phyloP scores from a whole-genome alignment of 2,329 filamentous ascomycete species.

The Paecilomyces variotii region DNA sequence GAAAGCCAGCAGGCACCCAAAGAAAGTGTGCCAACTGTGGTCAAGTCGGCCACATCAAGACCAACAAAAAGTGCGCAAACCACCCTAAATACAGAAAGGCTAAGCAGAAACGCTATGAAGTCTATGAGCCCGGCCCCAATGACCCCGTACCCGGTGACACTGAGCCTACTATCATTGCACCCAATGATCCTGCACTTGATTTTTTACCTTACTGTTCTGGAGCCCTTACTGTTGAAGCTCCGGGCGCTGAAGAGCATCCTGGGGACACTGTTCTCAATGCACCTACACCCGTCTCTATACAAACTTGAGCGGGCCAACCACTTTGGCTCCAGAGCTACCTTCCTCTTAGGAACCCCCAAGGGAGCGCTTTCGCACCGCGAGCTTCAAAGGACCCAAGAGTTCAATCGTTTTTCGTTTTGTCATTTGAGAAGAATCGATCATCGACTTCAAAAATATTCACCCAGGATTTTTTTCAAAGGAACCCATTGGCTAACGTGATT shows the following conservation, averaged over 20 bases:
- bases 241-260: not conserved
- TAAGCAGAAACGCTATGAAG: not conserved
- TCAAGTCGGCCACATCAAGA: slow-evolving; percentile 95
- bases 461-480: not conserved
- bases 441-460: slow-evolving; percentile 1
- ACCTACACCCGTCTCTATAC: not conserved
- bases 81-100: slow-evolving; percentile 5
- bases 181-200: not conserved
- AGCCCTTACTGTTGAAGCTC: not conserved
- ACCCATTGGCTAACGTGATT: slow-evolving; percentile 9
- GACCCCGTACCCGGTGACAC: not conserved
- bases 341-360: not conserved
- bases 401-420: not conserved
- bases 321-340: not conserved
- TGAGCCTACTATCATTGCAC: not conserved
- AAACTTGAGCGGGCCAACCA: not conserved
- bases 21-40: slow-evolving; percentile 98
- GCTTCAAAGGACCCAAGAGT: not conserved
- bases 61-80: slow-evolving; percentile 78
- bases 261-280: not conserved
- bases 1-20: slow-evolving; percentile 59
- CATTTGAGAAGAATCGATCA: slow-evolving; percentile 1
- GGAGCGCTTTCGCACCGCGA: not conserved
- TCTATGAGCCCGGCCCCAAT: slow-evolving; percentile 11
- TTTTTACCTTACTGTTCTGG: not conserved